Base-by-base conservation (phyloP, 495 filamentous ascomycete genomes). In the Penicillium robsamsonii region DNA sequence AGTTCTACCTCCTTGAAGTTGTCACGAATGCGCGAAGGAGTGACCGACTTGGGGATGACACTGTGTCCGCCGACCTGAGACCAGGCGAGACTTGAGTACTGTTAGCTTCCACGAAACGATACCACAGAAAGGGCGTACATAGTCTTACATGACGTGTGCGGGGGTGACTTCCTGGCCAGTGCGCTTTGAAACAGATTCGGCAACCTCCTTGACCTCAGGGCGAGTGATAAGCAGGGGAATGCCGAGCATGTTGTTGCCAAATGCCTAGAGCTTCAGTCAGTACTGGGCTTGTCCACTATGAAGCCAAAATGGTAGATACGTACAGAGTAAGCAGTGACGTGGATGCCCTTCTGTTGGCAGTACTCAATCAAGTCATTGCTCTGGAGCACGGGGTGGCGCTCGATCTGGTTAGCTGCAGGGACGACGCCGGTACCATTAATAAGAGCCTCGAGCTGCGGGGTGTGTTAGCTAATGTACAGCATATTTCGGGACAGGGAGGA, bases 21-120 rank as follows among this genome's bases (percentile, higher is more conserved):
- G 55, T 72, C 71, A 54, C 53, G 61, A 46, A 79, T 79, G 53
- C 77, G 75, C 31, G 73, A 74, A 22, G 75, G 62, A 17, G 75
- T 79, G 35, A 79, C 70, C 22, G 75, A 78, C 70, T 79, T 79
- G 60, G 77, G 77, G 61, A 79, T 79, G 58, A 79, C 77, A 56
- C 72, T 76, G 68, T 75, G 68, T 47, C 75, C 77, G 37, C 75
- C 75, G 13, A 74, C 67, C 59, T 77, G 73, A 53, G 75, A 79
- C 76, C 75, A 78, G 65, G 73, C 74, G 50, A 78, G 75, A 51
- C 64, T 67, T 22, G 40, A 51, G 42, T 27, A 17, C 4, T n/a
- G 46, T 54, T 54, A 57, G 52, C 25, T 20, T 33, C 35, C n/a
- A 37, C 5, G 29, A 4, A 11, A 2, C 38, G 3, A 13, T 45